Conservation (phyloP, 208 protist species). For the Acanthamoeba healyi region DNA sequence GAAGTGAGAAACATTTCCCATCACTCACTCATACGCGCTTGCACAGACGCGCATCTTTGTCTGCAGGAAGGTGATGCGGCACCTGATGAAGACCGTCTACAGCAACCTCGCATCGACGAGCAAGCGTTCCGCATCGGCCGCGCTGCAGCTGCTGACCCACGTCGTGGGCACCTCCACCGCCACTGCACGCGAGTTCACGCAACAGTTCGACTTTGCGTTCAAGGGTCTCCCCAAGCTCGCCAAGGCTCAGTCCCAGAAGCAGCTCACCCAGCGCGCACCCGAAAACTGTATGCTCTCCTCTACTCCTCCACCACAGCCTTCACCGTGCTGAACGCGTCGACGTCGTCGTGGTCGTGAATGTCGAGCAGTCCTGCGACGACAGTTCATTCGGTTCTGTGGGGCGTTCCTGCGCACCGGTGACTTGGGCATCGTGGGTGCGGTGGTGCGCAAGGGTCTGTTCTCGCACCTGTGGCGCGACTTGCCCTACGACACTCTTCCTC, state of each 20-base stretch:
- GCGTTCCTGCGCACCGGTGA: slow-evolving; percentile 1
- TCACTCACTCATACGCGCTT: neutral
- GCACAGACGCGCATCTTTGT: slow-evolving; percentile 2
- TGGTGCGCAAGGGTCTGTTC: slow-evolving; percentile 5
- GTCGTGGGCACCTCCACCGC: slow-evolving; percentile 1
- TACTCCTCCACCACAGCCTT: neutral
- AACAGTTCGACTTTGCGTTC: slow-evolving; percentile 28
- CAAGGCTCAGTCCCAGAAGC: neutral
- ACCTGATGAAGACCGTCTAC: slow-evolving; percentile 34
- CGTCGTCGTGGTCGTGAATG: no score
- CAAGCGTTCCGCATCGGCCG: neutral
- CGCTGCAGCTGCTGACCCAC: neutral
- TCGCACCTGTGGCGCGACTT: neutral
- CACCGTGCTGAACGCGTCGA: no score
- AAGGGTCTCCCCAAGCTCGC: neutral
- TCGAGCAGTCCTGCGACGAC: slow-evolving; percentile 6
- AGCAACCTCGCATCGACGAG: neutral
- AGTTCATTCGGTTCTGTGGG: slow-evolving; percentile 15
- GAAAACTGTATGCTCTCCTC: neutral
- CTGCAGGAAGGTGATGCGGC: neutral
- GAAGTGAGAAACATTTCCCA: neutral
- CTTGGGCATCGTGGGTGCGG: neutral
- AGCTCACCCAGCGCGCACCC: neutral
- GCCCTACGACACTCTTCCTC: neutral
- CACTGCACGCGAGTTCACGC: slow-evolving; percentile 9